Evolutionary conservation across 352 stramenopile genomes (phyloP).

Genomic region (Detonula confervacea): DNA sequence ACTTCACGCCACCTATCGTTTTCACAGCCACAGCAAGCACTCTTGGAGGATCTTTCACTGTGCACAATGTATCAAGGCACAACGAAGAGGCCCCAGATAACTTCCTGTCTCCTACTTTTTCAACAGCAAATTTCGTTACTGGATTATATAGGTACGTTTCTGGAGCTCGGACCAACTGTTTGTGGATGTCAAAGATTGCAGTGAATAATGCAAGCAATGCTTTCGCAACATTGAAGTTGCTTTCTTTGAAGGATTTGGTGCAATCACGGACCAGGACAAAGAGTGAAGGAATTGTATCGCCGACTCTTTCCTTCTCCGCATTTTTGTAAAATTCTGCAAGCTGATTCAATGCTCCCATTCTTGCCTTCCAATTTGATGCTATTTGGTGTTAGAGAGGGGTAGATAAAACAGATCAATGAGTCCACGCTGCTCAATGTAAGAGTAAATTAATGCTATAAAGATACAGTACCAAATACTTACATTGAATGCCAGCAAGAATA

Average conservation of each 20-base stretch:
- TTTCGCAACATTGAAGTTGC: slow-evolving; percentile 85
- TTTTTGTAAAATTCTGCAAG: slow-evolving; percentile 64
- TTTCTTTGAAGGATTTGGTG: slow-evolving; percentile 85
- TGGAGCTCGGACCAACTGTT: slow-evolving; percentile 26
- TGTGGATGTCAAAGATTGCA: slow-evolving; percentile 62
- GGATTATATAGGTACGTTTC: slow-evolving; percentile 45
- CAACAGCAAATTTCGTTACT: slow-evolving; percentile 51
- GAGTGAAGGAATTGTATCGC: slow-evolving; percentile 47
- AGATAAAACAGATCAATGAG: not conserved
- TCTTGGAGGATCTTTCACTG: slow-evolving; percentile 62
- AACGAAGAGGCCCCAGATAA: slow-evolving; percentile 46
- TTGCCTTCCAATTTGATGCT: slow-evolving; percentile 78
- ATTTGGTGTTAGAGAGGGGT: slow-evolving; percentile 4
- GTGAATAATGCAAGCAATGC: slow-evolving; percentile 75
- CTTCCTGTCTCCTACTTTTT: slow-evolving; percentile 86
- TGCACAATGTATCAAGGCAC: slow-evolving; percentile 49
- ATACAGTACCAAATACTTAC: too few relatives aligned
- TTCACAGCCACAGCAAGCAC: slow-evolving; percentile 55
- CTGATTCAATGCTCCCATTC: slow-evolving; percentile 70
- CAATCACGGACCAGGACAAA: slow-evolving; percentile 72
- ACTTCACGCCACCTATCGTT: slow-evolving; percentile 66
- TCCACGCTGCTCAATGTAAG: too few relatives aligned
- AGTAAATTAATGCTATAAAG: too few relatives aligned
- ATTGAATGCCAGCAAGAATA: slow-evolving; percentile 72
- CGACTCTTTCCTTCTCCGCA: slow-evolving; percentile 13